Evolutionary conservation across 2,329 filamentous ascomycete species (phyloP).

Genomic region (Aspergillus sp.): DNA sequence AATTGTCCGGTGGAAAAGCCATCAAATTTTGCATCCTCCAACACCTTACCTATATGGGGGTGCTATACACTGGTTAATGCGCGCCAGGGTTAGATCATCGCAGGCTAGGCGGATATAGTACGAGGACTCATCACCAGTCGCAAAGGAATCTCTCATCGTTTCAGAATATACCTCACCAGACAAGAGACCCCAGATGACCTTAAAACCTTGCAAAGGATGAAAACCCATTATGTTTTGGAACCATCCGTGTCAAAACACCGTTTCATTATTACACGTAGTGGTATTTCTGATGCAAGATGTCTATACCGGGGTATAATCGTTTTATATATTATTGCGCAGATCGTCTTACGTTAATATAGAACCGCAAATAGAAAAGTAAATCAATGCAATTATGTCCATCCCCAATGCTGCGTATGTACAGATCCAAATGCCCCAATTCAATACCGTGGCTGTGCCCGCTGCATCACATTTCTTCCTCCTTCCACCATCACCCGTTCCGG

Average conservation of each 20-base stretch:
- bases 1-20: no score
- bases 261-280: slow-evolving; percentile 3
- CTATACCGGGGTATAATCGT: not conserved
- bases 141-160: no score
- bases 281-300: slow-evolving; percentile 10
- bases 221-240: slow-evolving; percentile 1
- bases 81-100: no score
- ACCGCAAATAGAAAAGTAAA: no score
- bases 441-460: slow-evolving; percentile 29
- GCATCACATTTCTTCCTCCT: slow-evolving; percentile 23
- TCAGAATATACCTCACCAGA: no score
- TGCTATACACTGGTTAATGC: no score
- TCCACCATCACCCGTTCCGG: slow-evolving; percentile 26
- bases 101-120: no score
- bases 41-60: no score
- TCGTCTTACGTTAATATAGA: not conserved
- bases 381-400: not conserved
- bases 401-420: not conserved
- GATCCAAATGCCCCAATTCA: slow-evolving; percentile 8
- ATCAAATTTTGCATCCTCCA: no score
- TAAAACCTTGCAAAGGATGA: slow-evolving; percentile 2
- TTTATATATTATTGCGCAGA: not conserved
- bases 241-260: not conserved
- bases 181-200: not conserved
- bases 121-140: no score